Percentiles rank a stretch among this genome's conserved stretches.
Conservation (phyloP, 768 basidiomycete species). For the Tylopilus vinaceipallidus region DNA sequence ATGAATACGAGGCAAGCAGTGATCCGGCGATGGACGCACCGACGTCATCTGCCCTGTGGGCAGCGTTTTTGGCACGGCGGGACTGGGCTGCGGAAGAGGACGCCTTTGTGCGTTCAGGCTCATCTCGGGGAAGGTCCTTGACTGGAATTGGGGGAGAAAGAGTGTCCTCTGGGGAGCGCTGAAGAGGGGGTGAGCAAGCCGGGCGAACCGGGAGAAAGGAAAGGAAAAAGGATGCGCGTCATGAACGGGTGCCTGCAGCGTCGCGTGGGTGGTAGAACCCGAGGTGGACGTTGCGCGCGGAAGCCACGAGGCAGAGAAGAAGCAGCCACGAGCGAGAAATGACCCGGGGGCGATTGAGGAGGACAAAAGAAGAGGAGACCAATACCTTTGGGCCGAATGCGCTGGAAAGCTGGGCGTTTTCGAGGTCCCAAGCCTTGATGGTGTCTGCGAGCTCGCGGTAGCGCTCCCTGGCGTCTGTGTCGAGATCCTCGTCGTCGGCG, state of each 20-base stretch:
- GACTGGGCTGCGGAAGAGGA: slow-evolving; percentile 82
- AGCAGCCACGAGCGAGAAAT: slow-evolving; percentile 6
- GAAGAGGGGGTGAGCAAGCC: slow-evolving; percentile 11
- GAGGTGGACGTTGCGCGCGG: slow-evolving; percentile 4
- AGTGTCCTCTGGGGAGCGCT: slow-evolving; percentile 48
- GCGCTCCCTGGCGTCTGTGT: slow-evolving; percentile 65
- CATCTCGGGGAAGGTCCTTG: slow-evolving; percentile 56
- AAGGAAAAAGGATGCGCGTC: not conserved
- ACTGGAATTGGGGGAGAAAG: slow-evolving; percentile 45
- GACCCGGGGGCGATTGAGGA: not conserved
- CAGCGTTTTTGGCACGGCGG: slow-evolving; percentile 87
- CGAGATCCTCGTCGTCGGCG: slow-evolving; percentile 60
- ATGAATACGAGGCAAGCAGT: slow-evolving; percentile 12
- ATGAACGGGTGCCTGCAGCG: not conserved
- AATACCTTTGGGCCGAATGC: slow-evolving; percentile 65
- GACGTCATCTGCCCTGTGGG: slow-evolving; percentile 86
- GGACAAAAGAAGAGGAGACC: slow-evolving; percentile 13
- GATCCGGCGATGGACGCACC: slow-evolving; percentile 48
- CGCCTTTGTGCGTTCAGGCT: slow-evolving; percentile 56
- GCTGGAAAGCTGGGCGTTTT: slow-evolving; percentile 74
- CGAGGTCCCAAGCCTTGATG: slow-evolving; percentile 71
- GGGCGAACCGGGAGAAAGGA: not conserved
- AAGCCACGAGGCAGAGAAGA: slow-evolving; percentile 18
- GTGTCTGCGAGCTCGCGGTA: slow-evolving; percentile 78
- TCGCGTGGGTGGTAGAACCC: not conserved